Conservation (phyloP, 768 basidiomycete genomes). For the Ramaria rubella region DNA sequence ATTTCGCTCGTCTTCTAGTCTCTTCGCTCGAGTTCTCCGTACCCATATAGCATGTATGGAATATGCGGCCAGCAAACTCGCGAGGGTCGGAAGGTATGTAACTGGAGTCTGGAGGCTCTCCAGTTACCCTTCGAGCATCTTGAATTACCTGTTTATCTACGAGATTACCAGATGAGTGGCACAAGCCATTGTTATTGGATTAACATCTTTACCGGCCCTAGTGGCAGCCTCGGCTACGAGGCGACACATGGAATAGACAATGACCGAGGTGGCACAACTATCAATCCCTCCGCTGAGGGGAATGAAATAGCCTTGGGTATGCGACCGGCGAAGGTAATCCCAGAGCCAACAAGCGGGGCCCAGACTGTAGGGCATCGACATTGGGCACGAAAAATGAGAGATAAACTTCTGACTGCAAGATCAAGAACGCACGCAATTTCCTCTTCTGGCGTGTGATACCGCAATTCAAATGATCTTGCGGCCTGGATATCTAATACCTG, state of each 20-base stretch:
- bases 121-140: slow-evolving; percentile 85
- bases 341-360: slow-evolving; percentile 99
- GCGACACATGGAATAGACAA: slow-evolving; percentile 95
- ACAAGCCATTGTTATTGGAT: background rate
- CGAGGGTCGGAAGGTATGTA: slow-evolving; percentile 84
- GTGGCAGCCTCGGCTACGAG: slow-evolving; percentile 76
- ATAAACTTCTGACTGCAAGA: background rate
- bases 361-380: slow-evolving; percentile 42
- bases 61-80: slow-evolving; percentile 81
- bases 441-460: slow-evolving; percentile 86
- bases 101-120: slow-evolving; percentile 71
- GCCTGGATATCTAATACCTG: slow-evolving; percentile 40
- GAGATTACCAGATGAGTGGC: background rate
- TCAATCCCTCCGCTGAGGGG: slow-evolving; percentile 96
- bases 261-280: slow-evolving; percentile 93
- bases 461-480: slow-evolving; percentile 45
- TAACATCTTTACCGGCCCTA: slow-evolving; percentile 51
- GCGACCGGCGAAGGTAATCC: slow-evolving; percentile 94
- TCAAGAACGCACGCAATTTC: slow-evolving; percentile 87
- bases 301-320: slow-evolving; percentile 91
- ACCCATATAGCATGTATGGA: slow-evolving; percentile 99
- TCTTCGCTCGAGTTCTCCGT: slow-evolving; percentile 91
- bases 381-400: slow-evolving; percentile 3
- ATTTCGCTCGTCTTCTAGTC: slow-evolving; percentile 80
- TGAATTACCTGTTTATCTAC: slow-evolving; percentile 78